Percentiles rank a stretch among this genome's conserved stretches.
Conservation (phyloP, 305 asterid species). For the Striga hermonthica region DNA sequence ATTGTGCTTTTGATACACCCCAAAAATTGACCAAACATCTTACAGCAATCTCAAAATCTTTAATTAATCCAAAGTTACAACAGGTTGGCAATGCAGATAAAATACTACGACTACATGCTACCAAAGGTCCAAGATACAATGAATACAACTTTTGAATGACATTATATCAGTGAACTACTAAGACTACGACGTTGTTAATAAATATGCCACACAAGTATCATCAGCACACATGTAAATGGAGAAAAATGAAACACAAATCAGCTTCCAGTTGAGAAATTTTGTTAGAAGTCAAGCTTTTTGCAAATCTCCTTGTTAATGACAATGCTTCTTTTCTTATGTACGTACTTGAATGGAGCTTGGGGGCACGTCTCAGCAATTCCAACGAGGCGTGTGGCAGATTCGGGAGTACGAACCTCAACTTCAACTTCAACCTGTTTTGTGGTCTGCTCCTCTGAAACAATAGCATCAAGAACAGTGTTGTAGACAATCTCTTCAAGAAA, state of each 20-base stretch:
- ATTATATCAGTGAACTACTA: not conserved
- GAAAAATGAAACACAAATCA: not conserved
- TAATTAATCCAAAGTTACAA: too few relatives aligned
- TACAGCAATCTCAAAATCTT: not conserved
- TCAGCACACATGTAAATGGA: not conserved
- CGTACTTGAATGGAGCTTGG: conserved; percentile 44
- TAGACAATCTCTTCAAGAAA: conserved; percentile 32
- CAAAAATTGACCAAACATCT: not conserved
- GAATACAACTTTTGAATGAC: not conserved
- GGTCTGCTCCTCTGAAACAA: conserved; percentile 37
- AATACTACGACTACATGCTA: too few relatives aligned
- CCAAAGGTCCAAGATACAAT: too few relatives aligned
- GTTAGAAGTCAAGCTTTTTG: conserved; percentile 52
- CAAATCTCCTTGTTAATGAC: conserved; percentile 42
- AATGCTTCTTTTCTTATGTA: conserved; percentile 29
- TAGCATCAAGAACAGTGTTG: conserved; percentile 36
- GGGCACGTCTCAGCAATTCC: conserved; percentile 52
- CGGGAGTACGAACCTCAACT: conserved; percentile 44
- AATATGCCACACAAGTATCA: not conserved
- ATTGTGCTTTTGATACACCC: too few relatives aligned
- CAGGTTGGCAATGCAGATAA: too few relatives aligned
- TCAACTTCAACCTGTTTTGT: conserved; percentile 27
- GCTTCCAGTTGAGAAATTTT: not conserved
- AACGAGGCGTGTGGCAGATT: conserved; percentile 33
- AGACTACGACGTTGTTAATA: not conserved